These are phyloP conservation scores for Peniophora sp. DNA, from an alignment of 1,284 basidiomycete genomes.

Conservation along the genomic window DNA sequence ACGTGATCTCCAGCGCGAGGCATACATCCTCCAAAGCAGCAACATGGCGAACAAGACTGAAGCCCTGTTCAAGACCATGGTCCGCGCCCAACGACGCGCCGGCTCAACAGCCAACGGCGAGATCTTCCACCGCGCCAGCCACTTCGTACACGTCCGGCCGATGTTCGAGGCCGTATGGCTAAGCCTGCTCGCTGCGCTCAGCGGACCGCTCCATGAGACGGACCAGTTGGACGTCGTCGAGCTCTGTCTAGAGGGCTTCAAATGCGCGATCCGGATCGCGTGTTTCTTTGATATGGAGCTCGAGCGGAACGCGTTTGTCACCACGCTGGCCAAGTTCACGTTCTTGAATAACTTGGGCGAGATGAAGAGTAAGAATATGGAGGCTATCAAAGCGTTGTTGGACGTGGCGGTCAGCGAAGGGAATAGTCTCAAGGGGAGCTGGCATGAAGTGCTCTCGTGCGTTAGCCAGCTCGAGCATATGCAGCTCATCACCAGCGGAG, in stretches of 20 bases:
- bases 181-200: constrained; percentile 89
- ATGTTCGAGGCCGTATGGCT: constrained; percentile 99
- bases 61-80: constrained; percentile 85
- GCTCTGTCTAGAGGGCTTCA: constrained; percentile 91
- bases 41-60: constrained; percentile 96
- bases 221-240: constrained; percentile 89
- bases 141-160: constrained; percentile 89
- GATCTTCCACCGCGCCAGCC: constrained; percentile 91
- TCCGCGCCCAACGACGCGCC: constrained; percentile 73
- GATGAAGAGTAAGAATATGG: constrained; percentile 99
- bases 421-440: constrained; percentile 90
- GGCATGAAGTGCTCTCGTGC: constrained; percentile 92
- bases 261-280: constrained; percentile 85
- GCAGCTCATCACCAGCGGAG: constrained; percentile 88
- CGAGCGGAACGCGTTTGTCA: constrained; percentile 93
- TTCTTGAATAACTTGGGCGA: constrained; percentile 94
- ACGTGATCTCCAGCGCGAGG: constrained; percentile 88
- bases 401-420: constrained; percentile 93
- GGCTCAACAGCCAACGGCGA: constrained; percentile 58
- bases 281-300: constrained; percentile 95
- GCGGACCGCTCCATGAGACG: constrained; percentile 86
- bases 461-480: constrained; percentile 97
- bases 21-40: constrained; percentile 88
- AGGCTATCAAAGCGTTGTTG: constrained; percentile 89
- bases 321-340: constrained; percentile 95